Conservation (phyloP, 2,329 filamentous ascomycete genomes). For the Aspergillus pseudoglaucus region DNA sequence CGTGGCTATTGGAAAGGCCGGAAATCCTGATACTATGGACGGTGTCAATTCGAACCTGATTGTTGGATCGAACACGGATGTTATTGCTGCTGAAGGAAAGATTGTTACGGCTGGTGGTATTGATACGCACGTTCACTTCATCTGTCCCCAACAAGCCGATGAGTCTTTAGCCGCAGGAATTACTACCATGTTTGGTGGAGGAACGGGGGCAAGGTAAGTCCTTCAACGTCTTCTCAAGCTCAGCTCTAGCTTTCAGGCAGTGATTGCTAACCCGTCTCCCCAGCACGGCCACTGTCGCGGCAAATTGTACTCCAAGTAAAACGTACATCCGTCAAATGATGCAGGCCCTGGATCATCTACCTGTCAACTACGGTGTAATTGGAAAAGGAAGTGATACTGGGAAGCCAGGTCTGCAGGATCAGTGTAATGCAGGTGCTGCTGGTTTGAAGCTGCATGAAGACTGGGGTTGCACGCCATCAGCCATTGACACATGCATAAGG, state of each 20-base stretch:
- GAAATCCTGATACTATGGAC: constrained; percentile 89
- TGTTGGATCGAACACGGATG: constrained; percentile 78
- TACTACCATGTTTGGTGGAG: constrained; percentile 80
- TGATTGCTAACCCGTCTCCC: not conserved
- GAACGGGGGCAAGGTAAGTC: constrained; percentile 64
- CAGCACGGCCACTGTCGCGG: constrained; percentile 70
- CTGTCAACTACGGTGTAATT: constrained; percentile 79
- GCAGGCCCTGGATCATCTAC: constrained; percentile 69
- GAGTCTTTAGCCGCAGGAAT: constrained; percentile 78
- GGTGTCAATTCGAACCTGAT: constrained; percentile 68
- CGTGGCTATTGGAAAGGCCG: constrained; percentile 80
- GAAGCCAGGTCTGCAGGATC: constrained; percentile 62
- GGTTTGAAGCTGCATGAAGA: constrained; percentile 90
- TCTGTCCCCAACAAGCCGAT: constrained; percentile 79
- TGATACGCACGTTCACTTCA: constrained; percentile 83
- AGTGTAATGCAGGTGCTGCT: constrained; percentile 70
- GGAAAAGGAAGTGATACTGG: constrained; percentile 82
- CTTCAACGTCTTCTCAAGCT: not conserved
- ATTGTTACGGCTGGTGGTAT: constrained; percentile 82
- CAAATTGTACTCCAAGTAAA: constrained; percentile 78
- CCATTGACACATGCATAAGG: constrained; percentile 72
- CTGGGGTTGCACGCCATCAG: constrained; percentile 80
- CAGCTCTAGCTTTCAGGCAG: not conserved
- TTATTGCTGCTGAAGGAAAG: constrained; percentile 76
- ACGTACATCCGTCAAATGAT: constrained; percentile 78